Evolutionary conservation across 2,329 filamentous ascomycete genomes (phyloP).

Genomic region (Hymenoscyphus linearis): DNA sequence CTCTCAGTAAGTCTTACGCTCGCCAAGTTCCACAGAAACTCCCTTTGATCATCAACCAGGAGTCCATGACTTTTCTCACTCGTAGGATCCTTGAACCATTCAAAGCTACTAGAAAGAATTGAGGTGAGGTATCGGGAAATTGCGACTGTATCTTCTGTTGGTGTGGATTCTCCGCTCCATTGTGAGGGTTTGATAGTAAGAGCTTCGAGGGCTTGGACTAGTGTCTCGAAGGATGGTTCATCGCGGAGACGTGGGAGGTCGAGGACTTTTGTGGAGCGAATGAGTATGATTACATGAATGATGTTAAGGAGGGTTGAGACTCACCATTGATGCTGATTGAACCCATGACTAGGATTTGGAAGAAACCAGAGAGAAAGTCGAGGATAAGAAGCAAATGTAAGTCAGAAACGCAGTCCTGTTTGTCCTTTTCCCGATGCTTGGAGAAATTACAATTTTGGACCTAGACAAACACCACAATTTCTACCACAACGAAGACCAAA

Average conservation of each 20-base stretch:
- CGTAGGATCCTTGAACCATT: constrained; percentile 50
- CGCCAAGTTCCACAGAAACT: constrained; percentile 71
- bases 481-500: background rate
- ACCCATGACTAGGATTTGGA: background rate
- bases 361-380: background rate
- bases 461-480: background rate
- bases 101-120: constrained; percentile 39
- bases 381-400: background rate
- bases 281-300: background rate
- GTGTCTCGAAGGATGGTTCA: constrained; percentile 58
- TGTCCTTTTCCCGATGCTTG: background rate
- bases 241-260: constrained; percentile 83
- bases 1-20: constrained; percentile 77
- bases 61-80: constrained; percentile 24
- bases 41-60: constrained; percentile 55
- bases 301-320: background rate
- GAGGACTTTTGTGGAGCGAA: constrained; percentile 42
- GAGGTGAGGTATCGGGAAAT: constrained; percentile 33
- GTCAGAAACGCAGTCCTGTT: background rate
- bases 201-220: constrained; percentile 59
- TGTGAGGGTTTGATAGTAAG: constrained; percentile 63
- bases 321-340: constrained; percentile 2
- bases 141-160: background rate
- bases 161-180: constrained; percentile 42
- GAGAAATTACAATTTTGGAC: background rate